phyloP scores from a whole-genome alignment of 306 rosid species.

The Vigna trinervia region DNA sequence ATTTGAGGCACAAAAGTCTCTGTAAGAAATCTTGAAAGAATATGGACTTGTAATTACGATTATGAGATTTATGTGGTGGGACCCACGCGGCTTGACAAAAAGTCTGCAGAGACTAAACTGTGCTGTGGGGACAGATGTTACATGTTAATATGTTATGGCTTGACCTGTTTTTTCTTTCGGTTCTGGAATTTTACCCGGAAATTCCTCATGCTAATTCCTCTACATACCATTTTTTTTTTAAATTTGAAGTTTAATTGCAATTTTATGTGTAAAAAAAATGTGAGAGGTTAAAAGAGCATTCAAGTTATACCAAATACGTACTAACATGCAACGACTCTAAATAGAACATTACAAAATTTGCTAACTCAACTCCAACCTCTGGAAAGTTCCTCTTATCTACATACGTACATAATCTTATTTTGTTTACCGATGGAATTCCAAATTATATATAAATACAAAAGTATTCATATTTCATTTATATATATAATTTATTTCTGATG shows the following conservation, averaged over 20 bases:
- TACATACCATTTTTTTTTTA: too few species aligned
- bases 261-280: too few species aligned
- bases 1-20: constrained; percentile 19
- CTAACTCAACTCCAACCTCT: neutral
- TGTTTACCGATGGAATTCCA: neutral
- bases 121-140: constrained; percentile 4
- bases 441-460: too few species aligned
- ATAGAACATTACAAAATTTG: neutral
- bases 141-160: constrained; percentile 14
- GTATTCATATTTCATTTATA: too few species aligned
- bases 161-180: constrained; percentile 21
- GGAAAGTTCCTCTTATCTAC: neutral
- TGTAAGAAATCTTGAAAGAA: constrained; percentile 4
- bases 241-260: too few species aligned
- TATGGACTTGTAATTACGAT: constrained; percentile 7
- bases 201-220: constrained; percentile 4
- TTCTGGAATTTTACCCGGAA: constrained; percentile 61
- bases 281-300: too few species aligned
- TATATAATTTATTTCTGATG: too few species aligned
- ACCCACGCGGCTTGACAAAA: constrained; percentile 74
- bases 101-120: constrained; percentile 35
- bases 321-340: neutral
- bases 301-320: neutral
- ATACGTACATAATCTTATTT: neutral
- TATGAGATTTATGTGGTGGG: constrained; percentile 30